Base-by-base conservation (phyloP, 2,329 filamentous ascomycete genomes). In the Pseudonectria buxi region DNA sequence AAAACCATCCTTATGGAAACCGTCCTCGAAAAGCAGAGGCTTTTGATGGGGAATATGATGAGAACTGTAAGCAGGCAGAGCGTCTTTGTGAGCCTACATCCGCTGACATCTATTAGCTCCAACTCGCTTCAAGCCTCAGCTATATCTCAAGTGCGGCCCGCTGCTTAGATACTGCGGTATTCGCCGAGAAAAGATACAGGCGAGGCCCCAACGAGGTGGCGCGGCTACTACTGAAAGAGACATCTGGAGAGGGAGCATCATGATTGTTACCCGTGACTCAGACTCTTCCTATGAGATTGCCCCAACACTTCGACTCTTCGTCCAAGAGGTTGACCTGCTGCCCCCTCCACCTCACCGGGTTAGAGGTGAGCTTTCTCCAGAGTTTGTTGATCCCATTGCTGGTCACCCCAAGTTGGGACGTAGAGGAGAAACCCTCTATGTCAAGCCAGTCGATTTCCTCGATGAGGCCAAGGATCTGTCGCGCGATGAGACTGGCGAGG, bases 221-320 rank as follows among this genome's bases (percentile, higher is more conserved):
- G 46, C 53, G 2, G 37, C 54, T 10, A 35, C 54, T 0, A 35
- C 54, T 0, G 80, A 86, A 28, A 75, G 78, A 33, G 86, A 95
- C 50, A 79, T 90, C 14, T 98, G 92, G 92, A 78, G 89, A 57
- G 92, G 92, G 5, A 94, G 80, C 41, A 74, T 96, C 38, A 88
- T 98, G 86, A 95, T 98, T 50, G 88, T 98, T 14, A 96, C 92
- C 0, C 74, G 80, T 34, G 90, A 98, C 54, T 73, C 77, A 2
- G 76, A 83, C 27, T 96, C 90, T 3, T 84, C 83, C 1, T 95
- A 95, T 54, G 76, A 81, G 29, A 80, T 86, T 31, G 74, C 74
- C 0, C 92, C 92, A 4, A 85, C 75, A 0, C 65, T 98, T 45
- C 76, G 89, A 28, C 62, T 98, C 4, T 98, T 96, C 57, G 79